phyloP scores from a whole-genome alignment of 75 land plant species.

The Pseudotsuga menziesii region DNA sequence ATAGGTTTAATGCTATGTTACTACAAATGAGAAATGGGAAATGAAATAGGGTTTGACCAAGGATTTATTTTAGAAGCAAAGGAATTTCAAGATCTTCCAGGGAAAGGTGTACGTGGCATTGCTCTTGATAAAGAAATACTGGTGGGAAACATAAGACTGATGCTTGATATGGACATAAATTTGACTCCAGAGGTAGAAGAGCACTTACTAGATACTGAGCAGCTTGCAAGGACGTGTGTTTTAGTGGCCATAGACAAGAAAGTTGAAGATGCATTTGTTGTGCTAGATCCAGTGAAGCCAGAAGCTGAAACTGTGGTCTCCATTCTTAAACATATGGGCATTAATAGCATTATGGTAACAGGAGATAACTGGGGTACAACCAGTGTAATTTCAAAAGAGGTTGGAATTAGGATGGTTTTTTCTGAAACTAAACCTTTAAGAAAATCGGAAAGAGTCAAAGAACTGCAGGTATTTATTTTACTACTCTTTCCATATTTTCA shows the following conservation, averaged over 20 bases:
- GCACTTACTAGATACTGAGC: constrained; percentile 28
- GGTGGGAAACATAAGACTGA: no score
- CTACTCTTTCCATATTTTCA: background rate
- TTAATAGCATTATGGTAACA: constrained; percentile 72
- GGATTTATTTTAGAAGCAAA: constrained; percentile 30
- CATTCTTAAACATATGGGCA: constrained; percentile 56
- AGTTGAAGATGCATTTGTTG: no score
- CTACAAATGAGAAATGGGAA: no score
- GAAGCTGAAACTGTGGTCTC: no score
- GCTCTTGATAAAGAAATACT: constrained; percentile 20
- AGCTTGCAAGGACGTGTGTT: no score
- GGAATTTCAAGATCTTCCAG: constrained; percentile 48
- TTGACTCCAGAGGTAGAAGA: constrained; percentile 37
- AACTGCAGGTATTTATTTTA: constrained; percentile 50
- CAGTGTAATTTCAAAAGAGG: constrained; percentile 62
- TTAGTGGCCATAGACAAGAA: no score
- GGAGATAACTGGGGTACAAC: no score
- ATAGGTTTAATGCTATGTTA: no score
- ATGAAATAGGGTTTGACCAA: no score
- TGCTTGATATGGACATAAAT: no score
- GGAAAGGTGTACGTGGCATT: constrained; percentile 56
- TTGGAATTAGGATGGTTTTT: constrained; percentile 65
- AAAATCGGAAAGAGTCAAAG: constrained; percentile 67
- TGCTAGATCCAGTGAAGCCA: no score
- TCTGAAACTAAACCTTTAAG: constrained; percentile 73